Conservation (phyloP, 192 early-diverging fungal genomes). For the Entomortierella parvispora region DNA sequence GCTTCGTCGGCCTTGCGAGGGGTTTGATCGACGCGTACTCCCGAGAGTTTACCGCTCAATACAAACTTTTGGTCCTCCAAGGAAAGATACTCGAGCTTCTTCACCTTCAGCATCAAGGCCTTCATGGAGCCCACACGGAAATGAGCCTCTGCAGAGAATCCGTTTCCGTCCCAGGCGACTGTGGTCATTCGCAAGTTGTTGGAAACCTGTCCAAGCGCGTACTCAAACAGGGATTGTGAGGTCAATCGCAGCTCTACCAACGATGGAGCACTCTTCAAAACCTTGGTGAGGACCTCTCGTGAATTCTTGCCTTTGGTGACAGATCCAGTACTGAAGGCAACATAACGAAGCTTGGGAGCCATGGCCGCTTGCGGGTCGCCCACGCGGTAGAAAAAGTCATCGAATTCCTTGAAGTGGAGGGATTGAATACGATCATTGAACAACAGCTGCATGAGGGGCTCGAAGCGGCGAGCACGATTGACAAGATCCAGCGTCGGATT, state of each 20-base stretch:
- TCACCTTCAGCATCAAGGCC: background rate
- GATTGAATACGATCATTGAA: conserved; percentile 4
- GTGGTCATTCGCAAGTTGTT: background rate
- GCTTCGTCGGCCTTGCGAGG: background rate
- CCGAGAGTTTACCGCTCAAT: background rate
- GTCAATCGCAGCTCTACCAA: background rate
- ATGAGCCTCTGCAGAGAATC: conserved; percentile 1
- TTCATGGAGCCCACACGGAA: background rate
- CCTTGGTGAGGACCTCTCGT: background rate
- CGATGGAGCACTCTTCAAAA: background rate
- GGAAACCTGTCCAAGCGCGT: background rate
- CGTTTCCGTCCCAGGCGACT: background rate
- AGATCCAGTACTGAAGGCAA: background rate
- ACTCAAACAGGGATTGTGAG: background rate
- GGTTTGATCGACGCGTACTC: background rate
- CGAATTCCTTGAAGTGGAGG: background rate
- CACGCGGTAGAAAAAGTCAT: conserved; percentile 6
- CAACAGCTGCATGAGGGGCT: background rate
- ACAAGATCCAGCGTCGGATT: background rate
- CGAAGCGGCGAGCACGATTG: conserved; percentile 6
- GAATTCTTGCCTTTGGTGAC: conserved; percentile 4
- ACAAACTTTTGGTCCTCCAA: background rate
- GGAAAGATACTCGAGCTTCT: conserved; percentile 1
- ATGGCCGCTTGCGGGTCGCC: background rate
- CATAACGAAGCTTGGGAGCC: background rate